Evolutionary conservation across 331 rosid genomes (phyloP), one percentile per base, ranked within the genome.

Genomic region (Acacia pycnantha): DNA sequence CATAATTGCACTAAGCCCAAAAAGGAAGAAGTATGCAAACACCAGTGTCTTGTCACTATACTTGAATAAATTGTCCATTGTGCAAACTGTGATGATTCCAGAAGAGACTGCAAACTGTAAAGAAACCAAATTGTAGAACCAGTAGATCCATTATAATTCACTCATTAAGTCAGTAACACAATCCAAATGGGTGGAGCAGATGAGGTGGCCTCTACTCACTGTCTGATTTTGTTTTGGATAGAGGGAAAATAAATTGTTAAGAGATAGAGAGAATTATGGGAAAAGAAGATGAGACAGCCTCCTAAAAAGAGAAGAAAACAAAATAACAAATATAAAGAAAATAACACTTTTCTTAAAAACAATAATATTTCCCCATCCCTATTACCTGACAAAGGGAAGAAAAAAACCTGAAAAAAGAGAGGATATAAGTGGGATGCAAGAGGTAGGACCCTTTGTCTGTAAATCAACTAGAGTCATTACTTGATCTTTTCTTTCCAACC

Each of bases 21-120:
- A 95, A 61, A 85, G 61, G 83, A 95, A 93, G 84, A 95, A 95
- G 89, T 95, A 95, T 31, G 87, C 84, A 88, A 95, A 93, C 91
- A 95, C 99, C 89, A 95, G 80, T 13, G 99, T 88, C 91, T 92
- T 95, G 56, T 95, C 98, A 77, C 99, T 93, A 77, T 92, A 93
- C 88, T 93, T 86, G 95, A 95, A 95, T 83, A 95, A 90, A 82
- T 71, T 95, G 83, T 81, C 77, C 96, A 90, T 89, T 62, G 99
- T 92, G 90, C 98, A 92, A 83, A 88, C 84, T 73, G 97, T 90
- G 76, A 95, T 91, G 83, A 93, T 86, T 82, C 90, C 93, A 46
- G 98, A 88, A 53, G 99, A 88, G 77, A 95, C 58, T 75, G 97
- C 96, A 81, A 95, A 93, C 99, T 95, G 96, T 81, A 88, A 76